Base-by-base conservation (phyloP, 2,329 filamentous ascomycete species). In the Pestalotiopsis sp. region DNA sequence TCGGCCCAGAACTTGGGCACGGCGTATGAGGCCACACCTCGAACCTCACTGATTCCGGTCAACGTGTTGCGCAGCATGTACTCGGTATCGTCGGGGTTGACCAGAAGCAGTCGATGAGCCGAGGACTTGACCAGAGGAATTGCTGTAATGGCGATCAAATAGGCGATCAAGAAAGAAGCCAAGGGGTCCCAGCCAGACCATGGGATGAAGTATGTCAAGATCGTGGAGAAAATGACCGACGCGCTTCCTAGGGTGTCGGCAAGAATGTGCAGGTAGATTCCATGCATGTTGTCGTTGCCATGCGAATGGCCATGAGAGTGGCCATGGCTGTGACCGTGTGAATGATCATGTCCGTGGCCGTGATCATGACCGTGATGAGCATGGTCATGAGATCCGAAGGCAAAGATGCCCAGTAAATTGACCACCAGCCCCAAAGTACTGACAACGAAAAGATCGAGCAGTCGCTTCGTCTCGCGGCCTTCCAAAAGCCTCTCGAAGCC, bases 251-350 rank as follows among this genome's bases (percentile, higher is more conserved):
- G 90, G 0, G 96, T 97, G 78, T 99, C 96, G 5, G 96, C 96
- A 36, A 98, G 86, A 64, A 99, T 93, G 76, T 99, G 96, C 23
- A 99, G 85, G 80, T 97, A 99, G 72, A 99, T 98, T 13, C 96
- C 96, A 74, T 96, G 83, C 95, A 99, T 98, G 77, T 99, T 99
- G 75, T 99, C 96, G 79, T 97, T 97, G 70, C 94, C 92, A 75
- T 95, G 92, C n/a, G 83, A 81, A 73, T 90, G 86, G 23, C 75
- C 76, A 70, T 79, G 78, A 17, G 72, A 68, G 77, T 82, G 72
- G 27, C 71, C 68, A 74, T 78, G 70, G 71, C 69, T 58, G 36
- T 76, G 74, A 65, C 84, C 81, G 3, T 69, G 68, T 70, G 69
- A 58, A 31, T 76, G 74, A 64, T 84, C 81, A 65, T 81, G 80